Percentiles rank a stretch among this genome's conserved stretches.
Conservation (phyloP, 2,329 filamentous ascomycete species). For the Penicillium freii region DNA sequence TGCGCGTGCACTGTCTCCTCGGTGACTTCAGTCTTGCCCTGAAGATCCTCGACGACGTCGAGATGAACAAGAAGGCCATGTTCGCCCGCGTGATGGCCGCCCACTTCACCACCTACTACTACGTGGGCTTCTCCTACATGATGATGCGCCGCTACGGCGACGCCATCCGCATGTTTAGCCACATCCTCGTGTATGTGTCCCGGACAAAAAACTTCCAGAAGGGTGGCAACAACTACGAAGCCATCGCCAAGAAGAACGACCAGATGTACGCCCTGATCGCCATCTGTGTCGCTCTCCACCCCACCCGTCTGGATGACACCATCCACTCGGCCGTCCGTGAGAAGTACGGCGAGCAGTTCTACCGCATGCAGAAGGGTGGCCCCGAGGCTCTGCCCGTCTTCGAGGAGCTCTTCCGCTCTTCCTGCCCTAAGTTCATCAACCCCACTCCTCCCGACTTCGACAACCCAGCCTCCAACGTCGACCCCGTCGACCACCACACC, state of each 20-base stretch:
- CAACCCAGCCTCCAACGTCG: conserved; percentile 90
- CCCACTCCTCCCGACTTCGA: conserved; percentile 97
- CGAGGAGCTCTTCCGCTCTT: conserved; percentile 93
- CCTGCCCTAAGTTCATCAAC: conserved; percentile 99
- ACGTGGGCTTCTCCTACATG: conserved; percentile 99
- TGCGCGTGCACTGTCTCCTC: conserved; percentile 92
- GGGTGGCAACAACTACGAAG: conserved; percentile 84
- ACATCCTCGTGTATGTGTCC: conserved; percentile 98
- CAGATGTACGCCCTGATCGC: conserved; percentile 99
- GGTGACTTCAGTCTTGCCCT: conserved; percentile 97
- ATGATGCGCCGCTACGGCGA: conserved; percentile 99
- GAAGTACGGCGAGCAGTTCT: conserved; percentile 98
- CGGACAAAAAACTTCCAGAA: conserved; percentile 99
- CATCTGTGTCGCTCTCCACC: conserved; percentile 98
- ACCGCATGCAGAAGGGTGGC: conserved; percentile 92
- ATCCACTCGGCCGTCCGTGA: conserved; percentile 97
- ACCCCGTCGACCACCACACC: conserved; percentile 96
- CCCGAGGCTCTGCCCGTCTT: conserved; percentile 94
- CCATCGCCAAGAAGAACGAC: conserved; percentile 99
- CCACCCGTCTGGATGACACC: conserved; percentile 94
- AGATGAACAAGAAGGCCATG: conserved; percentile 99
- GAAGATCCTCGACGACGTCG: conserved; percentile 98
- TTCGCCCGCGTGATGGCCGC: conserved; percentile 99
- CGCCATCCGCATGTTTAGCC: conserved; percentile 99
- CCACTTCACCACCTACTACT: conserved; percentile 99